Conservation (phyloP, 2,329 filamentous ascomycete genomes). For the Colletotrichum sp. region DNA sequence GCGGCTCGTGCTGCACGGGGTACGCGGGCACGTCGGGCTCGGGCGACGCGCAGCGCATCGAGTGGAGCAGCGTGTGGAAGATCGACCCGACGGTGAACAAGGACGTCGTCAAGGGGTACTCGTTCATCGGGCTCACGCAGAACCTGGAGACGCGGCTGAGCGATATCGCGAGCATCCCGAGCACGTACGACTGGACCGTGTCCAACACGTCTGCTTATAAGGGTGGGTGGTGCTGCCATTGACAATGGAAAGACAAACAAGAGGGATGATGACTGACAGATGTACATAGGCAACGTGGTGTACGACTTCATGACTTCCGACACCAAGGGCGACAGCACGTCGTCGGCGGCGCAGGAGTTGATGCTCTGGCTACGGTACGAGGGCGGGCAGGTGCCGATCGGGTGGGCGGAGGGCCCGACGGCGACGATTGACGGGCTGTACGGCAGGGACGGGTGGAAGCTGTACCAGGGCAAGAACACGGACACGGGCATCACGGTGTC, state of each 20-base stretch:
- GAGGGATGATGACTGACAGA: not conserved
- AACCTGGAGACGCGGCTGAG: constrained; percentile 43
- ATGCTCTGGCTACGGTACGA: constrained; percentile 51
- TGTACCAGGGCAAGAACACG: constrained; percentile 45
- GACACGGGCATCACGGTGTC: constrained; percentile 48
- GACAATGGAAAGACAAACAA: not conserved
- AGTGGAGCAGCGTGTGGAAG: constrained; percentile 42
- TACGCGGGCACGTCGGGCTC: constrained; percentile 39
- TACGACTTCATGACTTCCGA: constrained; percentile 51
- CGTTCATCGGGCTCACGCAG: constrained; percentile 47
- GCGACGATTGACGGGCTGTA: constrained; percentile 40
- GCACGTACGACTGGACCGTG: constrained; percentile 42
- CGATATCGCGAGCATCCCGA: constrained; percentile 42
- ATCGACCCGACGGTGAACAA: constrained; percentile 38
- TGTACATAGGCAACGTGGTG: constrained; percentile 38
- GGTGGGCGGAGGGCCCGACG: constrained; percentile 37
- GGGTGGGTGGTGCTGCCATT: not conserved
- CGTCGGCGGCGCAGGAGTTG: constrained; percentile 40
- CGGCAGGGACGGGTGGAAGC: constrained; percentile 41
- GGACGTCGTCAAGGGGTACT: constrained; percentile 48
- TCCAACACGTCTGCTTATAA: constrained; percentile 46
- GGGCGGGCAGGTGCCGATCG: constrained; percentile 49
- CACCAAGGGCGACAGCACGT: constrained; percentile 46
- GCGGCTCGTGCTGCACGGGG: constrained; percentile 43
- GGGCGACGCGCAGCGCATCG: constrained; percentile 32